phyloP scores from a whole-genome alignment of 768 basidiomycete genomes.

The Tylopilus balloui region DNA sequence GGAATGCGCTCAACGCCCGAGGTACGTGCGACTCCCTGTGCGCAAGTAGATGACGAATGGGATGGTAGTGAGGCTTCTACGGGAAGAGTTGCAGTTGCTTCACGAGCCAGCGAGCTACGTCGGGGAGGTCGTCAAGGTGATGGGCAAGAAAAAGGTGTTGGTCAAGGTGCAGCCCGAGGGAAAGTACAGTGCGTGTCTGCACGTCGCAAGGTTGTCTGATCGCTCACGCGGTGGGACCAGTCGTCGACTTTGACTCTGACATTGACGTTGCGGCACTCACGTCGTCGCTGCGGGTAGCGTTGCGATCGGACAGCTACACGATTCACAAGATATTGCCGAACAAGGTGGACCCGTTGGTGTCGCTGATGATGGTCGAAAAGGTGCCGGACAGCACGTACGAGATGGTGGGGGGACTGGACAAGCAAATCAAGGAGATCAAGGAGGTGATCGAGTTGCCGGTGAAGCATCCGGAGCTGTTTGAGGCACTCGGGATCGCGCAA shows the following conservation, averaged over 20 bases:
- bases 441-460: slow-evolving; percentile 98
- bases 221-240: slow-evolving; percentile 35
- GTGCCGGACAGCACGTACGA: slow-evolving; percentile 99
- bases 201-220: too few relatives aligned
- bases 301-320: slow-evolving; percentile 93
- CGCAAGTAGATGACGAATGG: not conserved
- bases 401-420: slow-evolving; percentile 98
- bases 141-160: slow-evolving; percentile 98
- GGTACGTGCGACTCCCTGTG: slow-evolving; percentile 43
- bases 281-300: slow-evolving; percentile 85
- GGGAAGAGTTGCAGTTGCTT: slow-evolving; percentile 89
- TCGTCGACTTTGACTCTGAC: slow-evolving; percentile 89
- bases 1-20: slow-evolving; percentile 94
- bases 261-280: slow-evolving; percentile 79
- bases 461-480: slow-evolving; percentile 96
- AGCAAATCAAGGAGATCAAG: slow-evolving; percentile 98
- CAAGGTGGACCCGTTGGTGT: slow-evolving; percentile 97
- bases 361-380: slow-evolving; percentile 99
- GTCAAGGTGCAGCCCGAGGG: slow-evolving; percentile 99
- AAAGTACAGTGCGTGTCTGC: slow-evolving; percentile 80
- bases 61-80: slow-evolving; percentile 69
- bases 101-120: slow-evolving; percentile 98
- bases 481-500: slow-evolving; percentile 92
- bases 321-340: slow-evolving; percentile 96
- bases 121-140: slow-evolving; percentile 95